Percentiles rank a stretch among this genome's conserved stretches.
Conservation (phyloP, 352 stramenopile genomes). For the Phytophthora palmivora region DNA sequence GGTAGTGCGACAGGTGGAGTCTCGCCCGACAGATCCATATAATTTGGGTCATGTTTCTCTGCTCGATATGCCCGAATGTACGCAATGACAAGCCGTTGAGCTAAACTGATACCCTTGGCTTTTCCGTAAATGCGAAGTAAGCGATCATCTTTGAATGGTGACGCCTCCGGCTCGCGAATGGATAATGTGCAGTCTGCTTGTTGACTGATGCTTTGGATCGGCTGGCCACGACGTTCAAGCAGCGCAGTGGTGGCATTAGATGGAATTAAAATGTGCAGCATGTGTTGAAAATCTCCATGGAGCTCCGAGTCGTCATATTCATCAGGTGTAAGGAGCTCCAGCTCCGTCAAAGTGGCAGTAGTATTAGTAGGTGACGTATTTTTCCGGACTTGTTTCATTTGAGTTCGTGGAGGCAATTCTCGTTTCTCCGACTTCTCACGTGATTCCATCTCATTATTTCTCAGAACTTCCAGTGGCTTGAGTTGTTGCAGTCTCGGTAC, state of each 20-base stretch:
- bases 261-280: constrained; percentile 74
- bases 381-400: constrained; percentile 15
- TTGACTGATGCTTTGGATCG: constrained; percentile 57
- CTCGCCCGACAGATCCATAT: constrained; percentile 45
- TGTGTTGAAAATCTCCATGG: constrained; percentile 61
- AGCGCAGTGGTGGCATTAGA: constrained; percentile 54
- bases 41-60: constrained; percentile 59
- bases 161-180: constrained; percentile 49
- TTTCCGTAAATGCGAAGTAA: constrained; percentile 69
- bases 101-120: constrained; percentile 62
- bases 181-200: constrained; percentile 62
- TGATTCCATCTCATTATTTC: constrained; percentile 9
- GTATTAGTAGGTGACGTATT: constrained; percentile 4
- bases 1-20: constrained; percentile 39
- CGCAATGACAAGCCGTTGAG: constrained; percentile 67
- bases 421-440: constrained; percentile 13
- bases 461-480: constrained; percentile 19
- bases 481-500: constrained; percentile 24
- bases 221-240: constrained; percentile 55
- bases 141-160: constrained; percentile 56
- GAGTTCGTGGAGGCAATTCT: constrained; percentile 7
- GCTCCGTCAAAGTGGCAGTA: constrained; percentile 14
- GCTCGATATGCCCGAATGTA: constrained; percentile 55
- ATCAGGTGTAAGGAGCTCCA: constrained; percentile 39
- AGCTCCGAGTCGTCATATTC: constrained; percentile 69